A percentile compares a stretch with the other conserved stretches of the same genome.
These are phyloP conservation scores for Trypanosoma congolense DNA, from an alignment of 208 protist genomes.

Conservation along the genomic window DNA sequence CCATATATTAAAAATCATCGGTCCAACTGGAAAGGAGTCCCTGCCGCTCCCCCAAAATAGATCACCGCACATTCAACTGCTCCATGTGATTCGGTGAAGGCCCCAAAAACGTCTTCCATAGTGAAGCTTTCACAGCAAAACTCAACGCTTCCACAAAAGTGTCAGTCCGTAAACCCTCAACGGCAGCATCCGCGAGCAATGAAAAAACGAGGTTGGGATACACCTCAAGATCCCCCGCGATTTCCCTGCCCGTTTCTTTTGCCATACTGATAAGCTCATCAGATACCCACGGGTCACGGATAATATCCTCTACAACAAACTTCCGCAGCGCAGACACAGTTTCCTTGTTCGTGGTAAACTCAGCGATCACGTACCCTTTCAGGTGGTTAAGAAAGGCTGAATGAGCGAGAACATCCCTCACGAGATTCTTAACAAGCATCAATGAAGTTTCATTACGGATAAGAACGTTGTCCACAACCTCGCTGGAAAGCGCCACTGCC, in stretches of 20 bases:
- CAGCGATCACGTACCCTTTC: conserved; percentile 47
- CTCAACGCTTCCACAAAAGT: conserved; percentile 37
- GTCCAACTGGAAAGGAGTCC: no score
- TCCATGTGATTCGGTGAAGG: conserved; percentile 26
- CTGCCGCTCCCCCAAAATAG: no score
- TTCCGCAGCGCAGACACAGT: conserved; percentile 44
- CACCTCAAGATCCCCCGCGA: conserved; percentile 48
- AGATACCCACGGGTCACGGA: conserved; percentile 73
- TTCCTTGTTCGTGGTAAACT: conserved; percentile 52
- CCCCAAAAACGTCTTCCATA: conserved; percentile 57
- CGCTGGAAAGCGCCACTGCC: conserved; percentile 68
- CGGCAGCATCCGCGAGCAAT: conserved; percentile 38
- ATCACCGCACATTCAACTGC: neutral
- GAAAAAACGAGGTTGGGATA: conserved; percentile 45
- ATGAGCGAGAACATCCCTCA: conserved; percentile 52
- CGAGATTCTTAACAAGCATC: conserved; percentile 39
- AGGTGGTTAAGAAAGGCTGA: conserved; percentile 41
- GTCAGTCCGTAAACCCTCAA: conserved; percentile 30
- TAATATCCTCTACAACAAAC: conserved; percentile 70
- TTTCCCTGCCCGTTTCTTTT: conserved; percentile 35
- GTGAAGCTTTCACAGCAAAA: conserved; percentile 13
- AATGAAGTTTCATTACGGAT: conserved; percentile 36
- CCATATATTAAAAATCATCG: no score
- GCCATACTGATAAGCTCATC: conserved; percentile 76
- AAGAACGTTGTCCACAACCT: conserved; percentile 54